A percentile compares a stretch with the other conserved stretches of the same genome.
These are phyloP conservation scores for Flaveria bidentis DNA, from an alignment of 129 eudicot genomes.

Conservation along the genomic window DNA sequence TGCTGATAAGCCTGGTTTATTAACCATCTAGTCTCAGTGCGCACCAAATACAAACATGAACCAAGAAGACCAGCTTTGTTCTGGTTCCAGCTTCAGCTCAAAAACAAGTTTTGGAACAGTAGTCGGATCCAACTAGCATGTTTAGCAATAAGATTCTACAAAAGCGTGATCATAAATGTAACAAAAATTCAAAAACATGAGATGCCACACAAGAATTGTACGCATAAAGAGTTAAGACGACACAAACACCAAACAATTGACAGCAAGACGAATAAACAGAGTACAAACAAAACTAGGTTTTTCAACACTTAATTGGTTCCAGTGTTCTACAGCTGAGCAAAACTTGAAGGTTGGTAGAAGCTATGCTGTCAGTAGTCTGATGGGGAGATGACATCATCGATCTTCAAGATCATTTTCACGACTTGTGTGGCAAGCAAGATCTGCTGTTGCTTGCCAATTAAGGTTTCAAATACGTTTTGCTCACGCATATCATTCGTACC, in stretches of 20 bases:
- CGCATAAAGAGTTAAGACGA: not conserved
- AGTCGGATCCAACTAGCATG: not conserved
- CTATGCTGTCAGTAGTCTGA: slow-evolving; percentile 59
- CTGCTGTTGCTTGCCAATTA: slow-evolving; percentile 98
- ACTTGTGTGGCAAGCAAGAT: slow-evolving; percentile 95
- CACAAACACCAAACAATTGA: slow-evolving; percentile 15
- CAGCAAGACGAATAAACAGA: slow-evolving; percentile 8
- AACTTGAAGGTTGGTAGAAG: slow-evolving; percentile 18
- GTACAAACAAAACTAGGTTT: slow-evolving; percentile 20
- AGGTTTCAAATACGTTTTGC: slow-evolving; percentile 92
- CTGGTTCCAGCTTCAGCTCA: too few relatives aligned
- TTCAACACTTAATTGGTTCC: slow-evolving; percentile 22
- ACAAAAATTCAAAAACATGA: not conserved
- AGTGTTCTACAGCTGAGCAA: slow-evolving; percentile 28
- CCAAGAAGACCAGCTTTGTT: too few relatives aligned
- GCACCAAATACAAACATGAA: too few relatives aligned
- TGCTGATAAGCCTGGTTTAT: too few relatives aligned
- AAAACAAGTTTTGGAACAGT: too few relatives aligned
- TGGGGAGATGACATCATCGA: slow-evolving; percentile 90
- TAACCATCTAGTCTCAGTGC: too few relatives aligned
- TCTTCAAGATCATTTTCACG: slow-evolving; percentile 96
- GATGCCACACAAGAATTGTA: not conserved
- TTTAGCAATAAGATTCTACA: not conserved
- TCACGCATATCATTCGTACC: slow-evolving; percentile 97
- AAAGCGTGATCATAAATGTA: not conserved